phyloP scores from a whole-genome alignment of 768 basidiomycete genomes.

The Amanita subjunquillea region DNA sequence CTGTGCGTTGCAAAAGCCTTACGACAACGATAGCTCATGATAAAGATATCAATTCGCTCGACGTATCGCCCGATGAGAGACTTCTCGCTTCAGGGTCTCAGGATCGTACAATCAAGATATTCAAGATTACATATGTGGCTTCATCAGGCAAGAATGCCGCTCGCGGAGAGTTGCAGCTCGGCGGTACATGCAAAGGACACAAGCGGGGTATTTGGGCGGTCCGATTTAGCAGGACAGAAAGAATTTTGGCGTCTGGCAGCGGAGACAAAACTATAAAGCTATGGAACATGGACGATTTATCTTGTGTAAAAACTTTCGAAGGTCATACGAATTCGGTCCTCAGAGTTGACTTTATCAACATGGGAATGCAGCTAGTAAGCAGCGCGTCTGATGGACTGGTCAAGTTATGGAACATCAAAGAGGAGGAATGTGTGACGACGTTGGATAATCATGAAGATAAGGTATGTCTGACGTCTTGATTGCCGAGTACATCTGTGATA shows the following conservation, averaged over 20 bases:
- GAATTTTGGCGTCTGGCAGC: constrained; percentile 85
- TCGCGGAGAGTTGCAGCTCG: constrained; percentile 59
- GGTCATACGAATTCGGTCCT: constrained; percentile 97
- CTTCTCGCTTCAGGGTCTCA: constrained; percentile 91
- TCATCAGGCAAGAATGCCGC: constrained; percentile 30
- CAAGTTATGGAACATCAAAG: constrained; percentile 88
- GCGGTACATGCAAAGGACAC: constrained; percentile 92
- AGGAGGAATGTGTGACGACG: constrained; percentile 81
- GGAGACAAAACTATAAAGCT: constrained; percentile 92
- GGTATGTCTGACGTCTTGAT: constrained; percentile 30
- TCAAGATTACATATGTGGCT: constrained; percentile 52
- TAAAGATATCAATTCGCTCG: constrained; percentile 96
- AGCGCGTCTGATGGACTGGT: constrained; percentile 91
- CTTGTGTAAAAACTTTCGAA: constrained; percentile 94
- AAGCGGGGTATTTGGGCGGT: constrained; percentile 96
- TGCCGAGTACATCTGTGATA: neutral
- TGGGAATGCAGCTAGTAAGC: constrained; percentile 80
- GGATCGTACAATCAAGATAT: constrained; percentile 90
- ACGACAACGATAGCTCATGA: constrained; percentile 89
- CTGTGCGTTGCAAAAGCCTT: constrained; percentile 59
- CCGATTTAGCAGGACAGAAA: constrained; percentile 75
- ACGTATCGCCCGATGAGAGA: constrained; percentile 82
- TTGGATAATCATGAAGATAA: constrained; percentile 98
- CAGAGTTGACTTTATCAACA: constrained; percentile 81
- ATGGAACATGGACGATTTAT: constrained; percentile 91